Conservation (phyloP, 305 asterid genomes). For the Solanum chacoense region DNA sequence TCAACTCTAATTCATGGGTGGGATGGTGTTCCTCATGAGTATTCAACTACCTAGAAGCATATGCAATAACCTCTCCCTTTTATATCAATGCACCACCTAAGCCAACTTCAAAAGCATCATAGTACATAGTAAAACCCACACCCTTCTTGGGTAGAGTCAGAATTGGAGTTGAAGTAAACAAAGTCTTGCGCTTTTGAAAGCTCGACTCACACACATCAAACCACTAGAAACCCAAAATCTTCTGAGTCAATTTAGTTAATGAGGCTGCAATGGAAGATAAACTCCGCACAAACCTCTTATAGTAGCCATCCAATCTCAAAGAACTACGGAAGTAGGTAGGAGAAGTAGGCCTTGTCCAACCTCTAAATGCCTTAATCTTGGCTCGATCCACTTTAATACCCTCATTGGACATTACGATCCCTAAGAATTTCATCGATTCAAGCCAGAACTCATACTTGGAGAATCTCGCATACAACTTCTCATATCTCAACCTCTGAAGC, state of each 20-base stretch:
- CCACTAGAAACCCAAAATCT: not conserved
- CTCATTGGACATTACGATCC: not conserved
- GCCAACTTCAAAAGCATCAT: not conserved
- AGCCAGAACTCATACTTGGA: too few species aligned
- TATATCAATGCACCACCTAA: not conserved
- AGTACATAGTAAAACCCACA: not conserved
- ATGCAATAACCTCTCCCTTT: not conserved
- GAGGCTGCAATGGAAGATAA: not conserved
- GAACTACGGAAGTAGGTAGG: not conserved
- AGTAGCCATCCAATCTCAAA: not conserved
- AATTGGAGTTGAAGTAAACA: not conserved
- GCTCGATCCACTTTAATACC: not conserved
- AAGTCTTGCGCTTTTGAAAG: not conserved
- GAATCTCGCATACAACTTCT: too few species aligned
- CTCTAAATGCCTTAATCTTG: not conserved
- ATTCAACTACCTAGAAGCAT: not conserved
- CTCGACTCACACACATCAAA: not conserved
- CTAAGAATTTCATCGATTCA: too few species aligned
- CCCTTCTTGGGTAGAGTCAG: not conserved
- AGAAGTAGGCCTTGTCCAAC: not conserved
- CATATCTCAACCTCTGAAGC: not conserved
- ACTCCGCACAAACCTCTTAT: not conserved
- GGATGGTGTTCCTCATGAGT: not conserved
- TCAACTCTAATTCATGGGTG: not conserved
- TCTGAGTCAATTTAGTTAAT: not conserved